phyloP scores from a whole-genome alignment of 768 basidiomycete genomes.

The Kwoniella newhampshirensis region DNA sequence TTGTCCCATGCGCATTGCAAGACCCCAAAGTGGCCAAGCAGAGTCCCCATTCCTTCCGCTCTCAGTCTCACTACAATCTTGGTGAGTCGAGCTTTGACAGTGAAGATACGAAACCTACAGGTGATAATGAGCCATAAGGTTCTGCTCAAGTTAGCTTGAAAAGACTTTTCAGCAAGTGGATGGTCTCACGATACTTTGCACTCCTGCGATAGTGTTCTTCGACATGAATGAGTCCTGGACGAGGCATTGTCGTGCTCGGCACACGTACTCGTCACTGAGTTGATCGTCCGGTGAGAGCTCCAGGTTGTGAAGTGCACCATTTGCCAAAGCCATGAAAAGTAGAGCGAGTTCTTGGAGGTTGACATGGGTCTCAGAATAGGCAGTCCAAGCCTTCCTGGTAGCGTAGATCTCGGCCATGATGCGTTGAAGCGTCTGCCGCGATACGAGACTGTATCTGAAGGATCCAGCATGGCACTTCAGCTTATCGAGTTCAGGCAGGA shows the following conservation, averaged over 20 bases:
- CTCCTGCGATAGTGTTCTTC: constrained; percentile 20
- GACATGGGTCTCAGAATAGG: background rate
- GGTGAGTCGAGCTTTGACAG: too few species aligned
- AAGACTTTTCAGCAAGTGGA: background rate
- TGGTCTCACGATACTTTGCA: constrained; percentile 23
- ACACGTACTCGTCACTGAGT: constrained; percentile 9
- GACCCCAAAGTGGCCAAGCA: constrained; percentile 38
- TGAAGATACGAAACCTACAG: constrained; percentile 2
- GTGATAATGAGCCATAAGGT: constrained; percentile 25
- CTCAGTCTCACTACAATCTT: constrained; percentile 35
- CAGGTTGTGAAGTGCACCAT: constrained; percentile 26
- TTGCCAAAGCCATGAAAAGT: constrained; percentile 24
- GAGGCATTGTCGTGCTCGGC: constrained; percentile 16
- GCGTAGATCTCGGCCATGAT: constrained; percentile 6
- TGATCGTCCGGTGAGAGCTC: constrained; percentile 21
- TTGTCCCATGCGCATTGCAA: constrained; percentile 23
- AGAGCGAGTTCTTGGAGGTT: constrained; percentile 19
- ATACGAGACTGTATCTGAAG: constrained; percentile 21
- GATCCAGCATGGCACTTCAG: too few species aligned
- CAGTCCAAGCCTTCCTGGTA: background rate
- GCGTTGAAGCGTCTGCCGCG: constrained; percentile 1
- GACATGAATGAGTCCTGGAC: constrained; percentile 22
- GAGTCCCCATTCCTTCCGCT: constrained; percentile 35
- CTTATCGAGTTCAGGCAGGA: too few species aligned
- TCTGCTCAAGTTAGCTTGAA: constrained; percentile 4